Evolutionary conservation across 164 flowering plant species (phyloP), one percentile per base, ranked within the genome.

Genomic region (Vitis rotundifolia): DNA sequence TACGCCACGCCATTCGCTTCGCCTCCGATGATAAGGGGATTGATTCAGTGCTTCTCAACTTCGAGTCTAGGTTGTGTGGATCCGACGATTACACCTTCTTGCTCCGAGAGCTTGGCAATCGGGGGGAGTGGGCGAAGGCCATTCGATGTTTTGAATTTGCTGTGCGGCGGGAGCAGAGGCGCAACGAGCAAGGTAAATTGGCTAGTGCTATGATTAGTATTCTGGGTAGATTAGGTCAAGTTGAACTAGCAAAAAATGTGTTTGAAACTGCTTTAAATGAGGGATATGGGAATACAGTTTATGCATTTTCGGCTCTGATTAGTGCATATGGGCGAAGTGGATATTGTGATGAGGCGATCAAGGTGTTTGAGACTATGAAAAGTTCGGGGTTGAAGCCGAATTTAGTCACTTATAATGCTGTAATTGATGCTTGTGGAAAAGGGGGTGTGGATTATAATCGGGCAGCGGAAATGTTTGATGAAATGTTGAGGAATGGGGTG

Each of bases 361-460:
- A 74, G 74, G 85, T 91, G 1, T 89, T 96, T 63, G 85, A 87
- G 58, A 78, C 86, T 8, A 96, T 96, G 99, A 93, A 83, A 67
- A 67, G 37, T 9, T 76, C 67, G 29, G 91, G 95, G 6, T 79
- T 96, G 85, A 88, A 70, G 82, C 98, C 99, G 0, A 96, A 96
- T 81, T 82, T 93, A 67, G 97, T 96, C 13, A 90, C 97, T 48
- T 96, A 90, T 67, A 96, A 96, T 85, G 93, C 99, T 8, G 89
- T 93, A 57, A 96, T 96, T 66, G 98, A 96, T 83, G 99, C 99
- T 0, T 91, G 93, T 83, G 99, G 89, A 2, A 96, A 96, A 82
- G 98, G 97, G 56, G 98, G 99, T 18, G 88, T 87, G 55, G 89
- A 89, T 53, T 90, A 88, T 67, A 76, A 79, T 44, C 68, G 73